Evolutionary conservation across 2,329 filamentous ascomycete genomes (phyloP).

Genomic region (Sarocladium strictum): DNA sequence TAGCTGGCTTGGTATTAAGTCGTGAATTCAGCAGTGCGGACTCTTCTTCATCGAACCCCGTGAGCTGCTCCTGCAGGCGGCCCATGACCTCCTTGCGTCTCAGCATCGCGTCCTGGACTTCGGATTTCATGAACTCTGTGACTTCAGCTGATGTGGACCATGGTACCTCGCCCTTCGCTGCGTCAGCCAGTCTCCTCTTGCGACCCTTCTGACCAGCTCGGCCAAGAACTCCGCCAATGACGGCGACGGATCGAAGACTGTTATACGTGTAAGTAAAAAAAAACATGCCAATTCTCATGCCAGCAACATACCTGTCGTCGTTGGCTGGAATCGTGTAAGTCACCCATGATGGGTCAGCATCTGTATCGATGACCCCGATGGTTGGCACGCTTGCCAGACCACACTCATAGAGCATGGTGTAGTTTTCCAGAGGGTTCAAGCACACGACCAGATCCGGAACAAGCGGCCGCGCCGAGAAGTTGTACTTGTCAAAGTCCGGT

Average conservation of each 20-base stretch:
- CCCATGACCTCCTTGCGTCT: conserved; percentile 32
- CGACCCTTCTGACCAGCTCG: conserved; percentile 77
- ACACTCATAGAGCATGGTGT: conserved; percentile 85
- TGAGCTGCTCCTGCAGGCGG: conserved; percentile 26
- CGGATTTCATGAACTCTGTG: conserved; percentile 29
- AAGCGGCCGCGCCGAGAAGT: conserved; percentile 58
- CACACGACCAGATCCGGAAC: conserved; percentile 88
- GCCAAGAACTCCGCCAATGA: conserved; percentile 81
- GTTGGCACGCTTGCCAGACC: conserved; percentile 83
- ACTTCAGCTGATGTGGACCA: conserved; percentile 49
- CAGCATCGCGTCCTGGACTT: conserved; percentile 22
- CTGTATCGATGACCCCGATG: conserved; percentile 90
- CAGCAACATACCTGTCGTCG: conserved; percentile 69
- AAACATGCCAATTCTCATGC: neutral
- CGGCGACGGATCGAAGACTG: conserved; percentile 72
- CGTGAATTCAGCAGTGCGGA: conserved; percentile 25
- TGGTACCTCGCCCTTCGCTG: conserved; percentile 54
- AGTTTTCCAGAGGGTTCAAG: conserved; percentile 90
- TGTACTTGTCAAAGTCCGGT: conserved; percentile 58
- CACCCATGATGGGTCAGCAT: conserved; percentile 86
- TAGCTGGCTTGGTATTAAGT: conserved; percentile 19
- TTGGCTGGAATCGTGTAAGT: conserved; percentile 97
- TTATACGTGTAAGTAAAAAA: neutral
- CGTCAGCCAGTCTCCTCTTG: conserved; percentile 56
- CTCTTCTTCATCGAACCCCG: conserved; percentile 33